Evolutionary conservation across 75 land plant species (phyloP), one percentile per base, ranked within the genome.

Genomic region (Cupressus sempervirens): DNA sequence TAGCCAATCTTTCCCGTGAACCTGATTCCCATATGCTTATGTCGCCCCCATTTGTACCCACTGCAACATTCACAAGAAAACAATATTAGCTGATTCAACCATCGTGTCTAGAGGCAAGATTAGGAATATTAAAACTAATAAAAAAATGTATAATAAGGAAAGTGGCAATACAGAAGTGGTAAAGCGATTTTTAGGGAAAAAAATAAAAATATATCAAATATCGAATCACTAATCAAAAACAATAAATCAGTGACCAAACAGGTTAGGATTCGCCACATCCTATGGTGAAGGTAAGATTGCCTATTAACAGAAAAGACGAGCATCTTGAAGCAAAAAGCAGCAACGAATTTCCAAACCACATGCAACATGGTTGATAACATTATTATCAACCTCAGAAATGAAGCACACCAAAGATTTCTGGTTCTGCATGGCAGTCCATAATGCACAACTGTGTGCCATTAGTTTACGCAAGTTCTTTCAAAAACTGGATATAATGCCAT

Each of bases 41-140:
- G 48, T 98, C 99, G 43, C 99, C 99, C 62, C 92, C 92, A 83
- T 91, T 95, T 86, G 99, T 98, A 56, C 99, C 99, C 84, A 96
- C 99, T 98, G 82, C 48, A 43, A 43, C 46, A 41, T 30, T 79
- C 48, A 43, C 30, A 43, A 79, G 43, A 45, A 45, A 45, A 43
- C 81, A 79, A 1, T 48, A 79, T 26, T 45, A 79, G 48, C 7
- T 9, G 81, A 23, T 50, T 45, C 81, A 79, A 45, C 30, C 2
- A 13, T 79, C 52, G 3, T 45, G 12, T 45, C 46, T 79, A 15
- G 30, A 79, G 45, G 15, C 4, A 79, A 12, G 30, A 79, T 43
- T n/a, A 79, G 46, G 20, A n/a, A 43, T 43, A 43, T 43, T 43
- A 79, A 43, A 29, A 41, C 43, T 26, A 38, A 20, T 50, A 11